phyloP scores from a whole-genome alignment of 192 early-diverging fungal species.

The Coemansia reversa region DNA sequence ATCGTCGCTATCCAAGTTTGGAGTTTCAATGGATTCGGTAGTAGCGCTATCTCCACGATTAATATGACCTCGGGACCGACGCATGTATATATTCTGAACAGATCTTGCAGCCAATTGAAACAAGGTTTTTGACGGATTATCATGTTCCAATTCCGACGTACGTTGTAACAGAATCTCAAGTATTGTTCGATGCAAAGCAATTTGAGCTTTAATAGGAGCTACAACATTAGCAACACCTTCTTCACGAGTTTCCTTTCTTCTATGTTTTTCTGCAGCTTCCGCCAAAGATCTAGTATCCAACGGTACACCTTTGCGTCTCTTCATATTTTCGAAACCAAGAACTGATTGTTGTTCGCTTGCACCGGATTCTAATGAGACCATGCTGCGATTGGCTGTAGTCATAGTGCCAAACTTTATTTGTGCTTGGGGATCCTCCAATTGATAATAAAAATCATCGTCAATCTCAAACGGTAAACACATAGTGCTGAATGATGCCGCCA shows the following conservation, averaged over 20 bases:
- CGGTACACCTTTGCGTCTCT: not conserved
- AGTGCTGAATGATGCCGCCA: constrained; percentile 33
- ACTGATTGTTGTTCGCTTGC: constrained; percentile 2
- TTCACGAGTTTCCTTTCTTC: constrained; percentile 7
- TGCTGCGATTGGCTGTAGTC: constrained; percentile 22
- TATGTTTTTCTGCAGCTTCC: constrained; percentile 25
- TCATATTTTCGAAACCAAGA: not conserved
- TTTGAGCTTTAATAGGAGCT: constrained; percentile 23
- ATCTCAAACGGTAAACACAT: constrained; percentile 51
- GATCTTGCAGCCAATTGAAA: constrained; percentile 21
- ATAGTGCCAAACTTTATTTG: constrained; percentile 31
- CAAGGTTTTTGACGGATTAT: constrained; percentile 31
- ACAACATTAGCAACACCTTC: constrained; percentile 14
- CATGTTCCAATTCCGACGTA: constrained; percentile 15
- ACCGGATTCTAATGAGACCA: constrained; percentile 10
- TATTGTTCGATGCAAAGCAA: constrained; percentile 21
- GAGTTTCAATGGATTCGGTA: not conserved
- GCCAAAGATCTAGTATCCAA: constrained; percentile 2
- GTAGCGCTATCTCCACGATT: not conserved
- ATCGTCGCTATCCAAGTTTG: constrained; percentile 4
- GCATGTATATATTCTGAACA: constrained; percentile 5
- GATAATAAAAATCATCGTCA: constrained; percentile 31
- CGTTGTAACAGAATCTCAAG: constrained; percentile 22
- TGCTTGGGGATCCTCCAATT: constrained; percentile 18
- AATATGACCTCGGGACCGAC: not conserved